A percentile compares a stretch with the other conserved stretches of the same genome.
Evolutionary conservation across 345 rosid genomes (phyloP).

Genomic region (Rhodamnia rubescens): DNA sequence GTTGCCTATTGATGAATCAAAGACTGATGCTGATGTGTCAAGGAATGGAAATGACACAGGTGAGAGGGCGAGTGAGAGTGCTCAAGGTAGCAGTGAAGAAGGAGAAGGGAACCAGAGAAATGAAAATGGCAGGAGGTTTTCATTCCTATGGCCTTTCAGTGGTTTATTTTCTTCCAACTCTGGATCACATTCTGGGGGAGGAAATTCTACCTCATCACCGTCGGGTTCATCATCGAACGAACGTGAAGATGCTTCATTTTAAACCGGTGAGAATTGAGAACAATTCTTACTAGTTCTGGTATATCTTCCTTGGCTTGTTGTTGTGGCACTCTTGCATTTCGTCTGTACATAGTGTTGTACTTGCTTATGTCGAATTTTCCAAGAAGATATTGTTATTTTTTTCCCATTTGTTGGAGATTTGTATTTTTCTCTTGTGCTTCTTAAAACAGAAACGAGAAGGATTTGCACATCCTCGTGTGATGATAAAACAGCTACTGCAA

Average conservation of each 20-base stretch:
- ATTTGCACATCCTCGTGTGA: not conserved
- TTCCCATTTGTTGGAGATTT: not conserved
- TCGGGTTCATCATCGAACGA: slow-evolving; percentile 11
- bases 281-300: not conserved
- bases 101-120: slow-evolving; percentile 12
- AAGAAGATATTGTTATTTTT: not conserved
- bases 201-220: slow-evolving; percentile 27
- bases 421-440: not conserved
- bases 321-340: not conserved
- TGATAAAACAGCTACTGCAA: not conserved
- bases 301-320: not conserved
- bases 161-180: slow-evolving; percentile 61
- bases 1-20: slow-evolving; percentile 62
- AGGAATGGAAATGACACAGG: slow-evolving; percentile 15
- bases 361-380: not conserved
- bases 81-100: slow-evolving; percentile 12
- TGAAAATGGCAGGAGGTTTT: slow-evolving; percentile 59
- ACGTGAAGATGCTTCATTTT: slow-evolving; percentile 15
- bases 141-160: slow-evolving; percentile 66
- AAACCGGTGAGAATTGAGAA: slow-evolving; percentile 15
- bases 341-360: not conserved
- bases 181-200: slow-evolving; percentile 22
- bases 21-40: slow-evolving; percentile 37
- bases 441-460: not conserved
- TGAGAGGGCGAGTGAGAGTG: slow-evolving; percentile 12